Base-by-base conservation (phyloP, 2,329 filamentous ascomycete species). In the Fusarium acutatum region DNA sequence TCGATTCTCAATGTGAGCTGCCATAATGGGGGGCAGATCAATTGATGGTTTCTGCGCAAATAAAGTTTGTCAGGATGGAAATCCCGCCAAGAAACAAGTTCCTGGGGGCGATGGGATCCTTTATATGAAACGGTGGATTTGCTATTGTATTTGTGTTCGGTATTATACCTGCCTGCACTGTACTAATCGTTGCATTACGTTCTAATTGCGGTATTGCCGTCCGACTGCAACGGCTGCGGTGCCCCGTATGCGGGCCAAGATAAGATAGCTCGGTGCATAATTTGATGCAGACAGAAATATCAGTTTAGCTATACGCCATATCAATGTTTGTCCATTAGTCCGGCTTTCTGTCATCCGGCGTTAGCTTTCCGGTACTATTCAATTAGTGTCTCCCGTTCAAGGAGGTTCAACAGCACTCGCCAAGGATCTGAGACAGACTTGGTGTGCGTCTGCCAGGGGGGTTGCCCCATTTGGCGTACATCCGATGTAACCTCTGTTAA, bases 161-260 rank as follows among this genome's bases (percentile, higher is more conserved):
- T 35, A n/a, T 60, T 63, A 46, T 61, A 30, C 64, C 28, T 37
- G 40, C 40, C 14, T 7, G 13, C 32, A 32, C 52, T 62, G 22
- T 46, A 37, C 26, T 67, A 68, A 24, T 20, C 24, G 30, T 28
- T 24, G 38, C 30, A 22, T 32, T 53, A 26, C 47, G 41, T 38
- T 34, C 65, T 67, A 49, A 32, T 24, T 47, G 22, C 35, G 58
- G 38, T 61, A 35, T 61, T 38, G 35, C 24, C 26, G n/a, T n/a
- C 35, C 64, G 47, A 59, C 17, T 66, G 61, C 32, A 50, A 67
- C 64, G 35, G 35, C 32, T n/a, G 28, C 43, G 50, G 64, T 66
- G 40, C 61, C 83, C 73, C 83, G 81, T 76, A n/a, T 10, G 50
- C 14, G 50, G n/a, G 50, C 34, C 34, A 53, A 53, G 50, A 53